phyloP scores from a whole-genome alignment of 805 yeast species.

The Scheffersomyces ergatensis region DNA sequence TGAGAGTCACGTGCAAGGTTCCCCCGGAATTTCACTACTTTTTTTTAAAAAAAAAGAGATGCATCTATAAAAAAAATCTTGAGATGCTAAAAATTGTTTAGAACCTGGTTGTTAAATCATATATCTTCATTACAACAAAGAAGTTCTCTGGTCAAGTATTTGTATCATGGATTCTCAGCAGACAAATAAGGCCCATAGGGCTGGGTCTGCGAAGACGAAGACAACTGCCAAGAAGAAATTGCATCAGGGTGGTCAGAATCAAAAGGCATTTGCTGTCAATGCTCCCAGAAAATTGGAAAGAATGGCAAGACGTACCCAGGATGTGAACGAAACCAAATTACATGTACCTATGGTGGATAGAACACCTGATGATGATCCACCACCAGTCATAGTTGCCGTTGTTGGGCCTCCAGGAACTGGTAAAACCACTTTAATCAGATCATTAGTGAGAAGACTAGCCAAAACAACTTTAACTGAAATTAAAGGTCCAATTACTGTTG shows the following conservation, averaged over 20 bases:
- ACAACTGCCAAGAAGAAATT: slow-evolving; percentile 80
- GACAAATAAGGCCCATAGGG: slow-evolving; percentile 80
- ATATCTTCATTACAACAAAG: too few relatives aligned
- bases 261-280: slow-evolving; percentile 43
- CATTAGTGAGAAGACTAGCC: slow-evolving; percentile 81
- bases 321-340: slow-evolving; percentile 73
- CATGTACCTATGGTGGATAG: slow-evolving; percentile 98
- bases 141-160: too few relatives aligned
- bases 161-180: slow-evolving; percentile 39
- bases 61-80: background rate
- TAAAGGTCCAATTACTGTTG: slow-evolving; percentile 95
- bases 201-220: slow-evolving; percentile 34
- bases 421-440: slow-evolving; percentile 86
- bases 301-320: slow-evolving; percentile 81
- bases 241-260: slow-evolving; percentile 72
- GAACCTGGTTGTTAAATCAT: too few relatives aligned
- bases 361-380: slow-evolving; percentile 96
- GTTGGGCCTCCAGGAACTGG: slow-evolving; percentile 99
- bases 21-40: background rate
- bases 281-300: slow-evolving; percentile 82
- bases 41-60: background rate
- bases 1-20: too few relatives aligned
- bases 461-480: slow-evolving; percentile 83
- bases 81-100: background rate
- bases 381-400: slow-evolving; percentile 93